A percentile compares a stretch with the other conserved stretches of the same genome.
phyloP scores from a whole-genome alignment of 176 grass and related monocot species.

The Metroxylon sagu region DNA sequence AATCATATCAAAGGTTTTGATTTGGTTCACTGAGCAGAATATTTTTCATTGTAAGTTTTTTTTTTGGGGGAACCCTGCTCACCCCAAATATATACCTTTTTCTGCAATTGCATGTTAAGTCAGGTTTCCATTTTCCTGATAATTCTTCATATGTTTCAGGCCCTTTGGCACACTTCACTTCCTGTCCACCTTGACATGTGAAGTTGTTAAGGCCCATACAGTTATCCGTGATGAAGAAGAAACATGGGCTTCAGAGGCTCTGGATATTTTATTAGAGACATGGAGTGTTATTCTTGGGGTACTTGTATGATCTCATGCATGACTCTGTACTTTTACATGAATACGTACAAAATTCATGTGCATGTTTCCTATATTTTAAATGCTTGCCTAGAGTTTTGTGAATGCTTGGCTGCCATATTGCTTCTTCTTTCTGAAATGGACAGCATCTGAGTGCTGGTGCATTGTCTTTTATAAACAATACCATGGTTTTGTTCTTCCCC shows the following conservation, averaged over 20 bases:
- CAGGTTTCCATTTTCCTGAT: slow-evolving; percentile 9
- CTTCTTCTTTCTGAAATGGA: too few species aligned
- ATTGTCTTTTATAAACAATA: too few species aligned
- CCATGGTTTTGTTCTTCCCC: too few species aligned
- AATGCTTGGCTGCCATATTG: too few species aligned
- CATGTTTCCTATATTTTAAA: too few species aligned
- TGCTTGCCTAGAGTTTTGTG: too few species aligned
- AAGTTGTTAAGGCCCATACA: slow-evolving; percentile 68
- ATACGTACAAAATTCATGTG: too few species aligned
- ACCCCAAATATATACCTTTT: background rate
- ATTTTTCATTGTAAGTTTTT: too few species aligned
- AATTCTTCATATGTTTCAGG: slow-evolving; percentile 26
- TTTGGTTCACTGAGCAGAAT: too few species aligned
- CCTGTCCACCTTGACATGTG: slow-evolving; percentile 75
- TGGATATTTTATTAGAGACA: slow-evolving; percentile 92
- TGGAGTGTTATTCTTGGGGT: slow-evolving; percentile 96
- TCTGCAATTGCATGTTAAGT: background rate
- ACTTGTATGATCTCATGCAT: slow-evolving; percentile 18
- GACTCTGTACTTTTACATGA: background rate
- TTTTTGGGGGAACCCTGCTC: too few species aligned
- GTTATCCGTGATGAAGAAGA: slow-evolving; percentile 70
- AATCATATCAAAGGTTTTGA: too few species aligned
- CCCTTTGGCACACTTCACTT: slow-evolving; percentile 79
- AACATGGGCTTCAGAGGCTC: slow-evolving; percentile 74
- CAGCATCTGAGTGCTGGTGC: too few species aligned